Base-by-base conservation (phyloP, 805 yeast genomes). In the Barnettozyma wickerhamii region DNA sequence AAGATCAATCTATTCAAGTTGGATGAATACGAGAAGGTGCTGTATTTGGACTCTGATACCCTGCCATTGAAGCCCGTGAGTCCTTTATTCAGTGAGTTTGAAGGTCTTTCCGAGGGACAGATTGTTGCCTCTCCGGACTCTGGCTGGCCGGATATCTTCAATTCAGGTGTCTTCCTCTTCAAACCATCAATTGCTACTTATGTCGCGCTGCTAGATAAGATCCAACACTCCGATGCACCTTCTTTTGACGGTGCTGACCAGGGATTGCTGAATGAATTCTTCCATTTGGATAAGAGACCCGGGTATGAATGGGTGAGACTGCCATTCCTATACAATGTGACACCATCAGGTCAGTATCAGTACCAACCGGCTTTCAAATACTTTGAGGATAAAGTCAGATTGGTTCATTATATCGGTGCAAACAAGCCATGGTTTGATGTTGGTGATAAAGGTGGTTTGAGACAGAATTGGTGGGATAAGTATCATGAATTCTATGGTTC, bases 211-310 rank as follows among this genome's bases (percentile, higher is more conserved):
- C 35, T 61, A 17, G 39, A 47, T 2, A 55, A 55, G 18, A 53
- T 64, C 19, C 50, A 31, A 44, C 44, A 48, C 7, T 50, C 55
- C 13, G 48, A 37, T 24, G 38, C n/a, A 45, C 66, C 64, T 3
- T 64, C 77, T 0, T 86, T 87, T 53, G 96, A 87, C 58, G 95
- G 95, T 30, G 93, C 95, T 2, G 96, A 87, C 60, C 96, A 87
- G 61, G 96, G 96, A 3, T 65, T 87, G 32, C 66, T 87, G 49
- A 87, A 88, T 59, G 81, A 82, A 52, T 81, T 71, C 55, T 85
- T 84, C 48, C 54, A 41, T 32, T 39, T 49, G 10, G 53, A 55
- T 42, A 5, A 36, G 2, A 27, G 46, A 40, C 30, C 59, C 15
- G 31, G 33, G 7, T 33, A 40, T 15, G 26, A 34, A 4, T 90